Conservation (phyloP, 805 yeast genomes). For the Komagataella mondaviorum region DNA sequence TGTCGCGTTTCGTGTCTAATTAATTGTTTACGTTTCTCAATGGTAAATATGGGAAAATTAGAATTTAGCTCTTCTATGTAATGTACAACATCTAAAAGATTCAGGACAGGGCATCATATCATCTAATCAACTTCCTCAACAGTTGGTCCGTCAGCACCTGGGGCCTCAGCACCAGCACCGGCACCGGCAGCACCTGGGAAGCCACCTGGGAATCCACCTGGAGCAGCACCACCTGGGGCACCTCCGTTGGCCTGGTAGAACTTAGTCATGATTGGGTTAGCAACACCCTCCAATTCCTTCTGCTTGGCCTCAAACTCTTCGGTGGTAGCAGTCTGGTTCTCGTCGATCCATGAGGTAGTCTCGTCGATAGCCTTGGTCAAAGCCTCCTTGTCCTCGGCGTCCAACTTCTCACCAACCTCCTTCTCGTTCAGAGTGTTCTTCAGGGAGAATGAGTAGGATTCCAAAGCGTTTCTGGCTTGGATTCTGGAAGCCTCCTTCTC, state of each 20-base stretch:
- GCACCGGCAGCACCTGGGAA: conserved; percentile 22
- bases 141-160: conserved; percentile 50
- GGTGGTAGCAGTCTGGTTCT: conserved; percentile 80
- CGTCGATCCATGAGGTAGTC: conserved; percentile 85
- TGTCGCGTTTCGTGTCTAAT: neutral
- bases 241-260: conserved; percentile 86
- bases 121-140: conserved; percentile 59
- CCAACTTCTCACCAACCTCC: conserved; percentile 24
- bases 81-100: neutral
- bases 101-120: neutral
- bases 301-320: conserved; percentile 89
- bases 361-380: conserved; percentile 74
- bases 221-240: conserved; percentile 61
- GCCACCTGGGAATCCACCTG: conserved; percentile 19
- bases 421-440: conserved; percentile 26
- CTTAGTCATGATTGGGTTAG: conserved; percentile 94
- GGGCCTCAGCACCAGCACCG: conserved; percentile 27
- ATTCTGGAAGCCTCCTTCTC: conserved; percentile 45
- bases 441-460: conserved; percentile 43
- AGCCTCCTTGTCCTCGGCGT: conserved; percentile 30
- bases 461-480: conserved; percentile 43
- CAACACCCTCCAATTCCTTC: conserved; percentile 90
- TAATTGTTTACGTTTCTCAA: neutral
- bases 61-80: neutral
- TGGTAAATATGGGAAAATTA: neutral